phyloP scores from a whole-genome alignment of 2,329 filamentous ascomycete genomes.

The Penicillium sp. region DNA sequence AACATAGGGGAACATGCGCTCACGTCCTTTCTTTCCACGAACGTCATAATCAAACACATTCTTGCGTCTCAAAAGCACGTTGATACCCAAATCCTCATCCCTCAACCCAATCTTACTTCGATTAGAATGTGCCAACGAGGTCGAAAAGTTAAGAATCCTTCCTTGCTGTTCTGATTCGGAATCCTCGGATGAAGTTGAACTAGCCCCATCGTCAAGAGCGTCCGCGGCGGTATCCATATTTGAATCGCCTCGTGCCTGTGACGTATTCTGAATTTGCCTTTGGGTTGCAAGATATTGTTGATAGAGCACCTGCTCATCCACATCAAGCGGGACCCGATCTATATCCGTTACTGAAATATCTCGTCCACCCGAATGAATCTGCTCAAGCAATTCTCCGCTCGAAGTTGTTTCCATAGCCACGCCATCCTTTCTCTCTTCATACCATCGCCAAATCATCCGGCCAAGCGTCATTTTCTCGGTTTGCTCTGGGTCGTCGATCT shows the following conservation, averaged over 20 bases:
- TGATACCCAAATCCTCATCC: conserved; percentile 88
- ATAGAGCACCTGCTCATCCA: conserved; percentile 74
- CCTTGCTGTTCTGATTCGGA: conserved; percentile 88
- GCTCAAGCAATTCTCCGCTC: conserved; percentile 59
- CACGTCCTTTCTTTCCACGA: conserved; percentile 82
- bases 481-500: conserved; percentile 19
- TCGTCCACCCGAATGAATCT: conserved; percentile 62
- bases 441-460: conserved; percentile 74
- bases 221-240: conserved; percentile 73
- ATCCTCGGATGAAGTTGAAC: conserved; percentile 83
- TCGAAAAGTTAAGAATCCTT: conserved; percentile 82
- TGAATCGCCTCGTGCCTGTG: conserved; percentile 65
- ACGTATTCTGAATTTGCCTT: conserved; percentile 76
- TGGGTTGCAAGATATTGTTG: conserved; percentile 91
- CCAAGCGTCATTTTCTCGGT: conserved; percentile 58
- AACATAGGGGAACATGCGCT: conserved; percentile 86
- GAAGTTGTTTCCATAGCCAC: conserved; percentile 55
- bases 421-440: conserved; percentile 64
- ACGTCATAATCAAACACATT: conserved; percentile 93
- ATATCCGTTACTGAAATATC: conserved; percentile 60
- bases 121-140: conserved; percentile 75
- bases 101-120: conserved; percentile 81
- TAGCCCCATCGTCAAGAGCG: conserved; percentile 68
- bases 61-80: conserved; percentile 81
- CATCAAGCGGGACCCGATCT: conserved; percentile 63